phyloP scores from a whole-genome alignment of 2,329 filamentous ascomycete genomes.

The Chrysosporium keratinophilum region DNA sequence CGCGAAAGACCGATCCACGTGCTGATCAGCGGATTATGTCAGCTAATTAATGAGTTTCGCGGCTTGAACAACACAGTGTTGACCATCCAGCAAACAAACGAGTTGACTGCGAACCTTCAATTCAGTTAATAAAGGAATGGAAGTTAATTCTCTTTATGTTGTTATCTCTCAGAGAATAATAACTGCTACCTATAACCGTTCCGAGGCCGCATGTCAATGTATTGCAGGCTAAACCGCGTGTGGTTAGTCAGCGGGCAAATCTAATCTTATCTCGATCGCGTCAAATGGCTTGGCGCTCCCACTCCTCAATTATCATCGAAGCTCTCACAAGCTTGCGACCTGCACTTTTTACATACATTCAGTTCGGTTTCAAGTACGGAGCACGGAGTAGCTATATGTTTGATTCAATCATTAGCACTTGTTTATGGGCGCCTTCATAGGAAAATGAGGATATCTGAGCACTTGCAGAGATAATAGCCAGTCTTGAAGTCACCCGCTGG shows the following conservation, averaged over 20 bases:
- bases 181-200: too few species aligned
- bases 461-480: slow-evolving; percentile 6
- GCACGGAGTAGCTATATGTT: neutral
- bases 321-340: neutral
- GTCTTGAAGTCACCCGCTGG: neutral
- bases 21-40: neutral
- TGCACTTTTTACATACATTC: too few species aligned
- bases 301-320: neutral
- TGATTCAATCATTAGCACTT: neutral
- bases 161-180: too few species aligned
- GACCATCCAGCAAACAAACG: too few species aligned
- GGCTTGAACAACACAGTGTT: too few species aligned
- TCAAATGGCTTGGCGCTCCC: slow-evolving; percentile 2
- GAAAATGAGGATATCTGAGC: slow-evolving; percentile 6
- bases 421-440: neutral
- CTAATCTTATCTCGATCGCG: slow-evolving; percentile 8
- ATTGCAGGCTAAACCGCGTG: neutral
- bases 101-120: too few species aligned
- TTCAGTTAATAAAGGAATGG: too few species aligned
- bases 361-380: too few species aligned
- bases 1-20: neutral
- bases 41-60: too few species aligned
- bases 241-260: neutral
- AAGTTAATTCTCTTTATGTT: too few species aligned
- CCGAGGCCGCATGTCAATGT: too few species aligned